These are phyloP conservation scores for Pseudohalonectria lignicola DNA, from an alignment of 2,329 filamentous ascomycete genomes.

Conservation along the genomic window DNA sequence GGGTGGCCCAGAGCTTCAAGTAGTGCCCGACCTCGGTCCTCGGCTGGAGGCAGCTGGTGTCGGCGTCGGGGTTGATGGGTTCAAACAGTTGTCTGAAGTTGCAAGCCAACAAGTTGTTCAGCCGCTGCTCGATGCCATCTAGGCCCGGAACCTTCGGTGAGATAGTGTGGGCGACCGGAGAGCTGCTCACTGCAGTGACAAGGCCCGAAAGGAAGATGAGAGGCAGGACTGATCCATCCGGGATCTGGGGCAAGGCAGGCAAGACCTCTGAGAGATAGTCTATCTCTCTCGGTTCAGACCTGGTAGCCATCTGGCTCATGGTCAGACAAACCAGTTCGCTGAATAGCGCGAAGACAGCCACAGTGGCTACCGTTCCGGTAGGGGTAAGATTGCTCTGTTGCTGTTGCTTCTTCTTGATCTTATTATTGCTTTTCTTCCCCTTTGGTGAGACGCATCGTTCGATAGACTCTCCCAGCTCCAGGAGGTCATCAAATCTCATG, in stretches of 20 bases:
- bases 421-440: no score
- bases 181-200: neutral
- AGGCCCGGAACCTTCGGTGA: neutral
- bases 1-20: neutral
- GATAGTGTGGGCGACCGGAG: neutral
- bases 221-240: neutral
- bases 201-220: neutral
- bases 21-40: neutral
- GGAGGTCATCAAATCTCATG: neutral
- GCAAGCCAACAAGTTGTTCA: neutral
- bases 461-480: neutral
- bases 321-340: slow-evolving; percentile 9
- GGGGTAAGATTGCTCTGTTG: no score
- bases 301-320: slow-evolving; percentile 25
- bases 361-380: no score
- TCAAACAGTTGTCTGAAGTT: no score
- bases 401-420: no score
- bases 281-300: neutral
- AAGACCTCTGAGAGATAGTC: neutral
- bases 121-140: neutral
- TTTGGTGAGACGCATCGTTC: no score
- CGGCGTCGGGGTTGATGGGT: no score
- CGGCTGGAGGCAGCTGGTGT: no score
- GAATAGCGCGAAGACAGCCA: slow-evolving; percentile 5
- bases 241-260: neutral